Conservation (phyloP, 78 protist species). For the Acrasis kona region DNA sequence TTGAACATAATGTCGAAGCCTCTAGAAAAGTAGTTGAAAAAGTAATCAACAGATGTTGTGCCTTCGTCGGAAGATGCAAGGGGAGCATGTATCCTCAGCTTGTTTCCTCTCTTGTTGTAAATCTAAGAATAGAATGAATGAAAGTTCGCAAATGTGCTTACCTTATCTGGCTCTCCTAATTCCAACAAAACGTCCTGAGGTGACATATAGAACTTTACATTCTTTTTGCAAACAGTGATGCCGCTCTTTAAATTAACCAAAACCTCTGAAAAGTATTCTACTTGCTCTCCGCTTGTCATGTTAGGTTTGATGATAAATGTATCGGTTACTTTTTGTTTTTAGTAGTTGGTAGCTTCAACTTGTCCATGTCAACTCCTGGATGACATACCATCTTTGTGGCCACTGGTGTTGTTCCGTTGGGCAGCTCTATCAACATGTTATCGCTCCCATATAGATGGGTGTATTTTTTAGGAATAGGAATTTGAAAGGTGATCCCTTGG, state of each 20-base stretch:
- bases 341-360: slow-evolving; percentile 5
- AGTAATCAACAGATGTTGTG: slow-evolving; percentile 45
- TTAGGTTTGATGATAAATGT: neutral
- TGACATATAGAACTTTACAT: neutral
- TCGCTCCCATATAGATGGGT: neutral
- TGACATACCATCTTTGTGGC: slow-evolving; percentile 40
- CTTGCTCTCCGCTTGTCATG: no score
- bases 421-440: slow-evolving; percentile 34
- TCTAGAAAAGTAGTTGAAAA: slow-evolving; percentile 69
- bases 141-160: no score
- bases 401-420: slow-evolving; percentile 56
- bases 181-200: neutral
- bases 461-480: neutral
- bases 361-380: slow-evolving; percentile 24
- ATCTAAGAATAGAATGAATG: neutral
- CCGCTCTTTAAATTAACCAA: neutral
- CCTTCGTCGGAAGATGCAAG: neutral
- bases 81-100: neutral
- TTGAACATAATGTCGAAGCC: slow-evolving; percentile 79
- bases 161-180: neutral
- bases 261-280: neutral
- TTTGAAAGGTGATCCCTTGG: neutral
- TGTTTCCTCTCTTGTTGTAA: neutral
- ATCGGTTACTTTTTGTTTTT: neutral
- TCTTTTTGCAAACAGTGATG: neutral